Base-by-base conservation (phyloP, 2,329 filamentous ascomycete species). In the Claviceps pazoutovae region DNA sequence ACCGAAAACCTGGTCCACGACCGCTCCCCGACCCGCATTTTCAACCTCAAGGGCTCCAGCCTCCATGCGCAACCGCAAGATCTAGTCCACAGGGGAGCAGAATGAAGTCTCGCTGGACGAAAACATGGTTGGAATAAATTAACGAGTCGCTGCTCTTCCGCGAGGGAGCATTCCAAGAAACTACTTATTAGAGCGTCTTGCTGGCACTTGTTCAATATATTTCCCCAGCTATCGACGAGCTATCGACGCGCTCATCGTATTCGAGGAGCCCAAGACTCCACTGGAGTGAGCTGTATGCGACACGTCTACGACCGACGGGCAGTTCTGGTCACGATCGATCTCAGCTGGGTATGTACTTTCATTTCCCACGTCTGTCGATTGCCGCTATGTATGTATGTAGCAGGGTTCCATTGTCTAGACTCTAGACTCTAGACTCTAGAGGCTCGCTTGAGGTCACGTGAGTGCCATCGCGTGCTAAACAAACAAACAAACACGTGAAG, bases 91-190 rank as follows among this genome's bases (percentile, higher is more conserved):
- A 23, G 23, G 93, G 50, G 88, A 97, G 68, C 86, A 91, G 57
- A 93, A 97, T 59, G 94, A 98, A 68, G 93, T 98, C 3, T 78
- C 98, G 3, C 76, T 98, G 1, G 94, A 98, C 62, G 93, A 98
- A 64, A 98, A 98, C 68, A 93, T 98, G 78, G 93, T 98, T 19
- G 9, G 94, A 98, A 66, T 97, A 95, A 65, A 97, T 98, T 56
- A 97, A 95, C 61, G 93, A 98, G 65, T 94, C 88, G 2, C 94
- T 94, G 0, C 76, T 98, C 16, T 98, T 98, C 2, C 66, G 85
- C 91, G 9, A 82, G 94, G 46, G 93, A 98, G 66, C 91, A 98
- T 68, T 91, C 88, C 23, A 96, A 96, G 72, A 95, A 94, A 65
- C 76, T 97, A 13, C 79, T 98, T 36, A 82, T 98, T 36, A 82